Percentiles rank a stretch among this genome's conserved stretches.
These are phyloP conservation scores for Candida sphagnicola DNA, from an alignment of 805 yeast species.

Conservation along the genomic window DNA sequence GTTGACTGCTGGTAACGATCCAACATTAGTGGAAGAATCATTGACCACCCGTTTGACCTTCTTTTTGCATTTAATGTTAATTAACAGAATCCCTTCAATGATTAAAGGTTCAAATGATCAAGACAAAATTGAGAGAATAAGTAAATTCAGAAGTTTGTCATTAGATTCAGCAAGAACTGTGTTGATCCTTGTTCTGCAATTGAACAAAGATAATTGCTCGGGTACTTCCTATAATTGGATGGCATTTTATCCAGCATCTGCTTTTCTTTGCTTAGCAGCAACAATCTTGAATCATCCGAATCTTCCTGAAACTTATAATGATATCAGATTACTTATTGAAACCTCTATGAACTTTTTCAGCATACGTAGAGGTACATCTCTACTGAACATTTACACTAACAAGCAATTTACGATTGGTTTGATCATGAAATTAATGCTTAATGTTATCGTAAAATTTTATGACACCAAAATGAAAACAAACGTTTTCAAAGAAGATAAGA, in stretches of 20 bases:
- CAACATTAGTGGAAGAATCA: slow-evolving; percentile 10
- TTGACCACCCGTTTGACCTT: slow-evolving; percentile 25
- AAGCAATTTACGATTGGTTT: slow-evolving; percentile 8
- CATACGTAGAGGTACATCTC: neutral
- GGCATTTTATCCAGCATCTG: slow-evolving; percentile 28
- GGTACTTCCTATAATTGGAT: slow-evolving; percentile 29
- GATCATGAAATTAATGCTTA: slow-evolving; percentile 17
- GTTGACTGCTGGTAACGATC: neutral
- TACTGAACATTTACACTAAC: neutral
- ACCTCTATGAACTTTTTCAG: slow-evolving; percentile 8
- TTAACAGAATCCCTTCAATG: slow-evolving; percentile 31
- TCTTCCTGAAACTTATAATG: slow-evolving; percentile 21
- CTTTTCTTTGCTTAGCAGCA: slow-evolving; percentile 25
- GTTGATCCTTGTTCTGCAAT: slow-evolving; percentile 18
- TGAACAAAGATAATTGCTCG: slow-evolving; percentile 17
- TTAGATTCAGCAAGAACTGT: slow-evolving; percentile 37
- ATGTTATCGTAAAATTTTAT: slow-evolving; percentile 16
- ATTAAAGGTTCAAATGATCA: slow-evolving; percentile 6
- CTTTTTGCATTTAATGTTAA: slow-evolving; percentile 33
- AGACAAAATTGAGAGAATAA: slow-evolving; percentile 15
- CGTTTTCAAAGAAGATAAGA: slow-evolving; percentile 12
- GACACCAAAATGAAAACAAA: slow-evolving; percentile 13
- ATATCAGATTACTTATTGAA: slow-evolving; percentile 27
- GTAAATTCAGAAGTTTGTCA: slow-evolving; percentile 24
- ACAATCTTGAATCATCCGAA: slow-evolving; percentile 28